Evolutionary conservation across 768 basidiomycete genomes (phyloP).

Genomic region (Lactarius deliciosus): DNA sequence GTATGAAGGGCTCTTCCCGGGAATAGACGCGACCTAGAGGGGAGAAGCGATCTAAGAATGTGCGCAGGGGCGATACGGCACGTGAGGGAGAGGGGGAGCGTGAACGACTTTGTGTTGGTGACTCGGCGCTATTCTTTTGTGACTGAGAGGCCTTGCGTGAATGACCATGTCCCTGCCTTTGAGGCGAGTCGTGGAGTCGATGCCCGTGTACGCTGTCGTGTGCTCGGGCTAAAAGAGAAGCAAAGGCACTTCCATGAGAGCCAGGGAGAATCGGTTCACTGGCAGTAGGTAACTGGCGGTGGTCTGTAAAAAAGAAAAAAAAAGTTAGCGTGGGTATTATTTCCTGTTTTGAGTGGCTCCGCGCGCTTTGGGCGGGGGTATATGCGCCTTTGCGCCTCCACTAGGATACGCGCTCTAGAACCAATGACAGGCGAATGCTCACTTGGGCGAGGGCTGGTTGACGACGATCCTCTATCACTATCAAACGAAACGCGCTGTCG

Average conservation of each 20-base stretch:
- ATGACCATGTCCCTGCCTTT: constrained; percentile 19
- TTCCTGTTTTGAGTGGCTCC: not conserved
- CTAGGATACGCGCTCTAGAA: constrained; percentile 12
- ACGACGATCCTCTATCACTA: constrained; percentile 46
- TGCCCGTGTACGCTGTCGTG: constrained; percentile 14
- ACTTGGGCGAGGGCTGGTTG: constrained; percentile 45
- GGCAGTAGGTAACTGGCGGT: constrained; percentile 17
- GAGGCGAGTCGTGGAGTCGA: not conserved
- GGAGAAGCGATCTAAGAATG: constrained; percentile 51
- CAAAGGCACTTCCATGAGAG: not conserved
- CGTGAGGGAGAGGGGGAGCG: constrained; percentile 42
- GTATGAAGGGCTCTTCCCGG: constrained; percentile 42
- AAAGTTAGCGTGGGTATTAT: not conserved
- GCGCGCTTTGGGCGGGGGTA: not conserved
- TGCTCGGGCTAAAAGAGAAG: constrained; percentile 20
- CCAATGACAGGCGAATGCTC: constrained; percentile 30
- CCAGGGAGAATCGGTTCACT: constrained; percentile 27
- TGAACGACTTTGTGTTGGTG: constrained; percentile 36
- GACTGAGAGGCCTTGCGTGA: constrained; percentile 27
- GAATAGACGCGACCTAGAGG: constrained; percentile 51
- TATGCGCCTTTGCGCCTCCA: constrained; percentile 12
- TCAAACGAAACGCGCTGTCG: constrained; percentile 57
- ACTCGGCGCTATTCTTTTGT: constrained; percentile 34
- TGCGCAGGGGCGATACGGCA: constrained; percentile 55
- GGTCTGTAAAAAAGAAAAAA: not conserved